Conservation (phyloP, 176 grass and related monocot species). For the Secale cereale region DNA sequence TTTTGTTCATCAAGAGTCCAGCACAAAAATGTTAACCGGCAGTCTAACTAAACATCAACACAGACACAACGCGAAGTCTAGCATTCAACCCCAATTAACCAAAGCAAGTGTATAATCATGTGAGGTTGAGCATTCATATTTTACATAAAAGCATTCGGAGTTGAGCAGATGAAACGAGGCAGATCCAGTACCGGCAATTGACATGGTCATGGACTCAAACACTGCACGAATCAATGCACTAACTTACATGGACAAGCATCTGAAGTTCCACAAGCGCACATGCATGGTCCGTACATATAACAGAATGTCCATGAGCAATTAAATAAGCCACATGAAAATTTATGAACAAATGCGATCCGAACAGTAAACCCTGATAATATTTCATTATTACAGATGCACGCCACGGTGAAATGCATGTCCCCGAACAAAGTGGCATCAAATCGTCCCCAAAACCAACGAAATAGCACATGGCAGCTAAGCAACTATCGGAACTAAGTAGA, state of each 20-base stretch:
- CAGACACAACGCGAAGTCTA: too few relatives aligned
- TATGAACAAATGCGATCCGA: neutral
- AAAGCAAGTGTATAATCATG: neutral
- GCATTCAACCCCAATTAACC: neutral
- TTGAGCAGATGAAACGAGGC: too few relatives aligned
- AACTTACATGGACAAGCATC: neutral
- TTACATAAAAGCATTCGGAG: too few relatives aligned
- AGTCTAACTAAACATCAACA: neutral
- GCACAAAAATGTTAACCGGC: neutral
- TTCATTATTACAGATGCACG: neutral
- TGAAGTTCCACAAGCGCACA: neutral
- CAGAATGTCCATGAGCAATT: too few relatives aligned
- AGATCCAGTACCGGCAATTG: too few relatives aligned
- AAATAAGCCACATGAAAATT: neutral
- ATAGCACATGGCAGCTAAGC: too few relatives aligned
- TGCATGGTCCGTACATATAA: neutral
- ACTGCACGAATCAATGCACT: too few relatives aligned
- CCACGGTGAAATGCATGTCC: neutral
- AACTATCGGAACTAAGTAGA: neutral
- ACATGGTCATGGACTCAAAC: too few relatives aligned
- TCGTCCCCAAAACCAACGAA: neutral
- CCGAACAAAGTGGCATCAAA: neutral
- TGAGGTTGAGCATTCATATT: too few relatives aligned
- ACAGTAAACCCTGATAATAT: neutral
- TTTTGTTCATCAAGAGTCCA: neutral